A percentile compares a stretch with the other conserved stretches of the same genome.
Evolutionary conservation across 2,329 filamentous ascomycete species (phyloP).

Genomic region (Fusarium sp.): DNA sequence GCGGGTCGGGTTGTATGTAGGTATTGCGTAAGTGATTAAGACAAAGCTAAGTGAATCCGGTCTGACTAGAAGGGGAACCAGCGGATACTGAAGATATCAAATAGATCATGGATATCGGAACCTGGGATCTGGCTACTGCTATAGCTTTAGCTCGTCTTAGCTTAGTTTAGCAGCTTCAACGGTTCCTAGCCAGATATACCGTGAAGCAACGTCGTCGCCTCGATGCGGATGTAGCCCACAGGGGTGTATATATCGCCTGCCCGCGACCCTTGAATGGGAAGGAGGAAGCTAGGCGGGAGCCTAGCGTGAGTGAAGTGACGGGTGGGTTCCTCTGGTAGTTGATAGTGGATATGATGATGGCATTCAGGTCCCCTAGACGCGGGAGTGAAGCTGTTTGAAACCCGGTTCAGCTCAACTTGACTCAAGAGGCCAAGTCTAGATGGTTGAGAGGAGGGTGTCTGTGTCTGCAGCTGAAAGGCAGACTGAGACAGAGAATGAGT

Average conservation of each 20-base stretch:
- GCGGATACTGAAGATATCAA: slow-evolving; percentile 14
- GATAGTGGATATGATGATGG: slow-evolving; percentile 35
- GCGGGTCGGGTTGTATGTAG: slow-evolving; percentile 16
- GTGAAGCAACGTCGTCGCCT: slow-evolving; percentile 14
- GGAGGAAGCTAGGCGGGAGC: slow-evolving; percentile 18
- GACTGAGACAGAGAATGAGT: slow-evolving; percentile 27
- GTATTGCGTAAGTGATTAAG: slow-evolving; percentile 2
- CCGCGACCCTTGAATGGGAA: slow-evolving; percentile 9
- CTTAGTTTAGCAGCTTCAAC: slow-evolving; percentile 24
- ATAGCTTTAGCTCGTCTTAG: slow-evolving; percentile 14
- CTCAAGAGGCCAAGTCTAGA: not conserved
- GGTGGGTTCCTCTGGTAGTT: not conserved
- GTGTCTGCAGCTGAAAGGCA: not conserved
- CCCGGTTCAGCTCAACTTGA: slow-evolving; percentile 2
- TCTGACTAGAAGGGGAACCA: slow-evolving; percentile 13
- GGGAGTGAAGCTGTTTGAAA: not conserved
- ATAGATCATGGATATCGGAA: slow-evolving; percentile 21
- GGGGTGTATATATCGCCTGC: slow-evolving; percentile 29
- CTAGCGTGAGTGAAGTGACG: slow-evolving; percentile 16
- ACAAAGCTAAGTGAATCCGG: slow-evolving; percentile 7
- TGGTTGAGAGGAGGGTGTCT: not conserved
- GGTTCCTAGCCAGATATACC: slow-evolving; percentile 27
- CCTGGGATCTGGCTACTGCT: slow-evolving; percentile 6
- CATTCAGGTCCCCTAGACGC: slow-evolving; percentile 18
- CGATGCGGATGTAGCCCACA: slow-evolving; percentile 11